Base-by-base conservation (phyloP, 2,329 filamentous ascomycete species). In the Exophiala oligosperma region DNA sequence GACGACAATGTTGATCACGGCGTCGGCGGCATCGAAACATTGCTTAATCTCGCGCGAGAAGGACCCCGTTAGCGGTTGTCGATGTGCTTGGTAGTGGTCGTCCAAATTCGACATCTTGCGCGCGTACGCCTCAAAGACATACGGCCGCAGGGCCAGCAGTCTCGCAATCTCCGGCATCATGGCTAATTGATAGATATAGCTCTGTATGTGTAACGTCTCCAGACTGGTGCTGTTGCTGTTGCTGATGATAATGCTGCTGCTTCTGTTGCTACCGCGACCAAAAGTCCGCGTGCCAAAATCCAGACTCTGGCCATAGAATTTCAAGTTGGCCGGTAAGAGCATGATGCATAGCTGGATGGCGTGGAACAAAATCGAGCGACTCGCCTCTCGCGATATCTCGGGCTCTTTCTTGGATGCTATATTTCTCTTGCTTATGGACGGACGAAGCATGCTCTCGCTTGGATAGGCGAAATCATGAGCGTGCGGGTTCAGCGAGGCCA, bases 401-500 rank as follows among this genome's bases (percentile, higher is more conserved):
- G 12, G 28, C 32, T 49, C 41, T 17, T 54, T n/a, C 26, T 29
- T 38, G 35, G 14, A 37, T 7, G 14, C 35, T 7, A 37, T 14
- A 7, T 37, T 37, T 37, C 35, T 14, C 35, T 8, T 7, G 7
- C 35, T 14, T 62, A 17, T 17, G 17, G 17, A 66, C 59, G 14
- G 66, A 12, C 52, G 47, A 38, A 7, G 21, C 11, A 28, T 24
- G 26, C 46, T 41, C 14, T 49, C 67, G 44, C 58, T 49, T 1
- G 68, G 67, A 46, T 65, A 65, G 26, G 70, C 69, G 5, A 74
- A 66, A 8, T 66, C 54, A 59, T 75, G 70, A 1, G 73, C 72
- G 24, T 72, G 68, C 29, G 68, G 66, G 70, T 73, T 73, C 12
- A 75, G 63, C 0, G 73, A 74, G 62, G 73, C 74, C 29, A 74